Conservation (phyloP, 768 basidiomycete genomes). For the Panaeolus papilionaceus region DNA sequence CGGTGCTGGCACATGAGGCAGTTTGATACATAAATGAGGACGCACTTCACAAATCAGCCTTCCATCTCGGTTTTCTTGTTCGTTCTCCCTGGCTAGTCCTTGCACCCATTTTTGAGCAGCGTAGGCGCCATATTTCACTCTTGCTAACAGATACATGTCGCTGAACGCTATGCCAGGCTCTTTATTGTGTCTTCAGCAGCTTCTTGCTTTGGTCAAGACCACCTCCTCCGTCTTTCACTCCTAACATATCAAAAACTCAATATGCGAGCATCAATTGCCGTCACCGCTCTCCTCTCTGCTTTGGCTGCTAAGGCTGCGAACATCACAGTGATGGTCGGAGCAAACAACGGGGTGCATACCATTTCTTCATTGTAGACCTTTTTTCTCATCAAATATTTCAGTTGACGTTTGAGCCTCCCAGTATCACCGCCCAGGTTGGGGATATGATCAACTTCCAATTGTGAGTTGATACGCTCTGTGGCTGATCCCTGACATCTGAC, state of each 20-base stretch:
- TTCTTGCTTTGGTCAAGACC: slow-evolving; percentile 25
- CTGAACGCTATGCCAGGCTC: slow-evolving; percentile 38
- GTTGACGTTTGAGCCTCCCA: slow-evolving; percentile 46
- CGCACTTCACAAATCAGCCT: background rate
- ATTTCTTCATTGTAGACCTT: background rate
- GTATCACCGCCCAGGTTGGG: slow-evolving; percentile 46
- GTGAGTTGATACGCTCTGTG: slow-evolving; percentile 35
- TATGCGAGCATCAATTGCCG: slow-evolving; percentile 59
- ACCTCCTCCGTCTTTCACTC: slow-evolving; percentile 19
- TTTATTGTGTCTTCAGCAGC: slow-evolving; percentile 27
- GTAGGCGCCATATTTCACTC: slow-evolving; percentile 20
- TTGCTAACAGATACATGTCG: slow-evolving; percentile 6
- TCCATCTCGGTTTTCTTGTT: slow-evolving; percentile 19
- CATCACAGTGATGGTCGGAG: slow-evolving; percentile 49
- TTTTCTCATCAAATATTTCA: slow-evolving; percentile 22
- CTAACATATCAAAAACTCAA: slow-evolving; percentile 26
- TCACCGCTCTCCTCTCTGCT: slow-evolving; percentile 48
- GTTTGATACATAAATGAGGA: slow-evolving; percentile 19
- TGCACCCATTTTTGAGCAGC: slow-evolving; percentile 25
- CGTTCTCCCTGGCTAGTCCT: slow-evolving; percentile 15
- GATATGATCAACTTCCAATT: slow-evolving; percentile 63
- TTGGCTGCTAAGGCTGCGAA: slow-evolving; percentile 44
- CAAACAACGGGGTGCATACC: slow-evolving; percentile 36
- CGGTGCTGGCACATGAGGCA: background rate
- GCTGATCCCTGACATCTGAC: background rate